These are phyloP conservation scores for Trichoderma cornu-damae DNA, from an alignment of 2,329 filamentous ascomycete genomes.

Conservation along the genomic window DNA sequence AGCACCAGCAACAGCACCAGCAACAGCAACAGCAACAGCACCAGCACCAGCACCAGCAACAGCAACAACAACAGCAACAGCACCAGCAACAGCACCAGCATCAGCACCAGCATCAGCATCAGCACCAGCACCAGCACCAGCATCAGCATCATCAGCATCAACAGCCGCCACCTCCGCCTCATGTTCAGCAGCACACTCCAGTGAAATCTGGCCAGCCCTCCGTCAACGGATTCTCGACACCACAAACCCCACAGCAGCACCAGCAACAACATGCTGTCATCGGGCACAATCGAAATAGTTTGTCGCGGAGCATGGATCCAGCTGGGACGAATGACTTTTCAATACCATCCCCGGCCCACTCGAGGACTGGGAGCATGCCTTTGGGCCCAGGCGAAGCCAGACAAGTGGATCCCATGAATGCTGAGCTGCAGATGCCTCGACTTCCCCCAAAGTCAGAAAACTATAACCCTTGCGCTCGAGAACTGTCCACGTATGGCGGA, in stretches of 20 bases:
- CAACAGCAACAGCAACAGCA: constrained; percentile 31
- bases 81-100: constrained; percentile 30
- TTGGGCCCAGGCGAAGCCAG: constrained; percentile 35
- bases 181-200: constrained; percentile 34
- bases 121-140: too few species aligned
- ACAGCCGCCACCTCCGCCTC: constrained; percentile 18
- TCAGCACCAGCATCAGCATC: too few species aligned
- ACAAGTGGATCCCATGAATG: constrained; percentile 21
- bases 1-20: constrained; percentile 20
- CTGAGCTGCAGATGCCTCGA: constrained; percentile 34
- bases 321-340: constrained; percentile 37
- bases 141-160: constrained; percentile 23
- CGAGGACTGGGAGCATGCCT: constrained; percentile 39
- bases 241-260: constrained; percentile 27
- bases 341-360: constrained; percentile 43
- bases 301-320: constrained; percentile 45
- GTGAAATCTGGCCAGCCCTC: constrained; percentile 38
- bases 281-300: constrained; percentile 16
- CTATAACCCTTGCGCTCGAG: constrained; percentile 51
- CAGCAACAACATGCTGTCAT: constrained; percentile 12
- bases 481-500: constrained; percentile 62
- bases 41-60: constrained; percentile 32
- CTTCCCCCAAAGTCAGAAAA: constrained; percentile 45
- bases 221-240: constrained; percentile 36
- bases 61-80: constrained; percentile 29